A percentile compares a stretch with the other conserved stretches of the same genome.
Conservation (phyloP, 2,329 filamentous ascomycete species). For the Fusarium sororula region DNA sequence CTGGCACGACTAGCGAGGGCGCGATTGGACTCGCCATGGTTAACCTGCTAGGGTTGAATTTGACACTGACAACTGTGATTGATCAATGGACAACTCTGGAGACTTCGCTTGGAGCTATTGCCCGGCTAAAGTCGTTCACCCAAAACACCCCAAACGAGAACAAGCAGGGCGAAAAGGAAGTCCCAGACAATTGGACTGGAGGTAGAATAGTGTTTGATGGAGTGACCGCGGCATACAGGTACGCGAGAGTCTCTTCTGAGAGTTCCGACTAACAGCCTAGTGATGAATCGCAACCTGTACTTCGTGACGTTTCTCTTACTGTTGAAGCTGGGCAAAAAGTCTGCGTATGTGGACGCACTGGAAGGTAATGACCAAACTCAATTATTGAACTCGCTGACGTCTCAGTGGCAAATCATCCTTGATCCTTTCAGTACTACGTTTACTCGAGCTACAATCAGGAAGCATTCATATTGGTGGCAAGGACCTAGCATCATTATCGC, state of each 20-base stretch:
- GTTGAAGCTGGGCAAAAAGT: slow-evolving; percentile 55
- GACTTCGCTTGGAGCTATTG: slow-evolving; percentile 49
- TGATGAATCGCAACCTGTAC: slow-evolving; percentile 13
- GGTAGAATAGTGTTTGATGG: slow-evolving; percentile 42
- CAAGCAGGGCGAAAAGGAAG: not conserved
- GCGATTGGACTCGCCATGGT: slow-evolving; percentile 46
- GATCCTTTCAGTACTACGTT: slow-evolving; percentile 56
- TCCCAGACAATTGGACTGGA: slow-evolving; percentile 40
- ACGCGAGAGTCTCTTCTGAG: rapidly evolving
- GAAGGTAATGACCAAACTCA: slow-evolving; percentile 26
- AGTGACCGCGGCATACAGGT: slow-evolving; percentile 43
- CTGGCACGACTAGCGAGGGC: slow-evolving; percentile 38
- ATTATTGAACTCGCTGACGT: not conserved
- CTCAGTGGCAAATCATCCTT: slow-evolving; percentile 61
- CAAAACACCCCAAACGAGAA: slow-evolving; percentile 43
- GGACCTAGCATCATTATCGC: slow-evolving; percentile 52
- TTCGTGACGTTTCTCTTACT: slow-evolving; percentile 26
- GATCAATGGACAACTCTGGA: slow-evolving; percentile 50
- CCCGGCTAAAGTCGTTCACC: slow-evolving; percentile 47
- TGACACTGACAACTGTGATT: slow-evolving; percentile 46
- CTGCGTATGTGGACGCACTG: slow-evolving; percentile 61
- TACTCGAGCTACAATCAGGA: slow-evolving; percentile 53
- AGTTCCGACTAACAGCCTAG: slow-evolving; percentile 14
- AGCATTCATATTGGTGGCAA: slow-evolving; percentile 55
- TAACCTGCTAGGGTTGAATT: slow-evolving; percentile 42